A percentile compares a stretch with the other conserved stretches of the same genome.
phyloP scores from a whole-genome alignment of 805 yeast genomes.

The Kodamaea lidongshanica region DNA sequence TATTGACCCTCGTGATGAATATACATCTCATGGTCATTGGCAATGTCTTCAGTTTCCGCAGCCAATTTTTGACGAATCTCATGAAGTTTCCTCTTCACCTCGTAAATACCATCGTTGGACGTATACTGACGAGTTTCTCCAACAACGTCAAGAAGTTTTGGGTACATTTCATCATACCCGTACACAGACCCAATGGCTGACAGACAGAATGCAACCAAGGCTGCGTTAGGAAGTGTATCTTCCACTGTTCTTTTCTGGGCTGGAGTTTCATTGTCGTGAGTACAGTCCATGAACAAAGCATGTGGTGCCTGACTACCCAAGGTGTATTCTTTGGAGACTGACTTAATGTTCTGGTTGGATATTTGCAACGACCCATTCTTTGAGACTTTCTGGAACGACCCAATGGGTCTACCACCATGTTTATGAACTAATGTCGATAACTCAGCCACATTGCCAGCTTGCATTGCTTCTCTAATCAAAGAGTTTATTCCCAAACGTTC shows the following conservation, averaged over 20 bases:
- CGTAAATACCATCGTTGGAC: slow-evolving; percentile 59
- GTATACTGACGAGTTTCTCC: slow-evolving; percentile 61
- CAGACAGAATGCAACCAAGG: slow-evolving; percentile 85
- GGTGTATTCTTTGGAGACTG: slow-evolving; percentile 8
- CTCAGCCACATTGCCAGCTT: slow-evolving; percentile 84
- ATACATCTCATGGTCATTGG: slow-evolving; percentile 72
- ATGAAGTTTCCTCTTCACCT: slow-evolving; percentile 58
- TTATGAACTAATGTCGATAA: slow-evolving; percentile 79
- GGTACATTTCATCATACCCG: slow-evolving; percentile 92
- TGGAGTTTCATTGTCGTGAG: slow-evolving; percentile 93
- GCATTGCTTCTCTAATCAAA: slow-evolving; percentile 94
- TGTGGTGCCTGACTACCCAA: slow-evolving; percentile 63
- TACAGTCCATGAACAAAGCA: slow-evolving; percentile 95
- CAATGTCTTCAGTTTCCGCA: slow-evolving; percentile 48
- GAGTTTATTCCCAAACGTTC: slow-evolving; percentile 87
- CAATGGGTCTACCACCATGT: slow-evolving; percentile 95
- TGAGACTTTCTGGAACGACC: slow-evolving; percentile 47
- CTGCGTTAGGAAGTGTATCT: slow-evolving; percentile 93
- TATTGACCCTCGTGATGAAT: slow-evolving; percentile 91
- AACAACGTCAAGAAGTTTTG: slow-evolving; percentile 74
- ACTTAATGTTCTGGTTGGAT: slow-evolving; percentile 9
- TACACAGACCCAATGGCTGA: slow-evolving; percentile 92
- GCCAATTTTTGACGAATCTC: slow-evolving; percentile 54
- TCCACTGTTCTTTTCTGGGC: slow-evolving; percentile 85
- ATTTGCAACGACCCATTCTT: neutral